Evolutionary conservation across 352 stramenopile genomes (phyloP).

Genomic region (Pythium biforme): DNA sequence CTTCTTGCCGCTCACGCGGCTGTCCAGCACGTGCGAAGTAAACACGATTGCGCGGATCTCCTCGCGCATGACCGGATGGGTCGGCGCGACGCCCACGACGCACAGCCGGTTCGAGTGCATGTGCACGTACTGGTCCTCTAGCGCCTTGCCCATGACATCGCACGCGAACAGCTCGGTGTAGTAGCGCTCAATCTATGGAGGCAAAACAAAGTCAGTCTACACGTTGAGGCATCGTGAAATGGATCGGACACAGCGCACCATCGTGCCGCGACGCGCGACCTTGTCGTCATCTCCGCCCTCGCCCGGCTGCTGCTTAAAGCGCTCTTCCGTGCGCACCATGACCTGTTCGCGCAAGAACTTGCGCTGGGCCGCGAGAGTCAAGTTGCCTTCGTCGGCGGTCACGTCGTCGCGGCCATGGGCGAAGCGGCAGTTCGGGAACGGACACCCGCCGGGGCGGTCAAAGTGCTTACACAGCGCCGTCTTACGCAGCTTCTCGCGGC

Average conservation of each 20-base stretch:
- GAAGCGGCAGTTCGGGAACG: slow-evolving; percentile 83
- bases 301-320: slow-evolving; percentile 48
- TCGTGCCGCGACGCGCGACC: slow-evolving; percentile 61
- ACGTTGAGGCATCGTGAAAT: not conserved
- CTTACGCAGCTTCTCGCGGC: slow-evolving; percentile 69
- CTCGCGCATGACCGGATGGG: slow-evolving; percentile 67
- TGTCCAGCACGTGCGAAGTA: slow-evolving; percentile 57
- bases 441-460: slow-evolving; percentile 78
- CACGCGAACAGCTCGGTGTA: slow-evolving; percentile 85
- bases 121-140: slow-evolving; percentile 85
- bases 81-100: slow-evolving; percentile 67
- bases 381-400: slow-evolving; percentile 47
- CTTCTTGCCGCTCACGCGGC: slow-evolving; percentile 82
- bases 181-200: slow-evolving; percentile 77
- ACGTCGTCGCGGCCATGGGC: slow-evolving; percentile 61
- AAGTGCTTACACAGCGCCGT: slow-evolving; percentile 85
- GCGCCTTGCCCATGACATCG: slow-evolving; percentile 64
- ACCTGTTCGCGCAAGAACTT: slow-evolving; percentile 83
- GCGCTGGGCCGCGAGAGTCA: slow-evolving; percentile 71
- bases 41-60: slow-evolving; percentile 66
- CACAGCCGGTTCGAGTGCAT: slow-evolving; percentile 90
- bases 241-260: slow-evolving; percentile 33
- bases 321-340: slow-evolving; percentile 49
- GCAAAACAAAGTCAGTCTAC: not conserved
- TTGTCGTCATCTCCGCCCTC: slow-evolving; percentile 11